Evolutionary conservation across 495 filamentous ascomycete genomes (phyloP).

Genomic region (Neurospora discreta): DNA sequence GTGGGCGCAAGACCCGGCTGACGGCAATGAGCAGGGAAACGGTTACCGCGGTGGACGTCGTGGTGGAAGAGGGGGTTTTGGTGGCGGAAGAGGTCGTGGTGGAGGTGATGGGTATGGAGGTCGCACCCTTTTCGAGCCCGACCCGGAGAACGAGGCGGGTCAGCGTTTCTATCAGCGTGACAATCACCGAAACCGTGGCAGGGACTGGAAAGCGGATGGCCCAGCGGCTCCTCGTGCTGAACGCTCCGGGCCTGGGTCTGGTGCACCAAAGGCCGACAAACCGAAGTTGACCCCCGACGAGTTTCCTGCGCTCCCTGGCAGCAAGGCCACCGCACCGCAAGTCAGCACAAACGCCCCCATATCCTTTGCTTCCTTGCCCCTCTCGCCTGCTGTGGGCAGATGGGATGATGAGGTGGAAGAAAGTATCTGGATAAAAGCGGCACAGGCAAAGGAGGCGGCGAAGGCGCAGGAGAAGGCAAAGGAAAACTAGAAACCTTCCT

Average conservation of each 20-base stretch:
- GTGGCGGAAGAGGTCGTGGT: slow-evolving; percentile 11
- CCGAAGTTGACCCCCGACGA: slow-evolving; percentile 19
- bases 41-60: slow-evolving; percentile 13
- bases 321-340: not conserved
- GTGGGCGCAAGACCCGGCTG: slow-evolving; percentile 1
- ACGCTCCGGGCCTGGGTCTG: slow-evolving; percentile 1
- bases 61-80: slow-evolving; percentile 13
- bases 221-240: not conserved
- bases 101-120: slow-evolving; percentile 6
- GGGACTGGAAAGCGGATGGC: not conserved
- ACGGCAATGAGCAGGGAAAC: slow-evolving; percentile 11
- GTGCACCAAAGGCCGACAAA: slow-evolving; percentile 10
- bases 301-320: slow-evolving; percentile 31
- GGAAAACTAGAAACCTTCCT: not conserved
- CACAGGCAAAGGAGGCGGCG: not conserved
- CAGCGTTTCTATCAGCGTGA: not conserved
- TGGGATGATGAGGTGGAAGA: slow-evolving; percentile 38
- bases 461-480: not conserved
- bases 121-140: not conserved
- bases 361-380: slow-evolving; percentile 2
- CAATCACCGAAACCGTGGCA: not conserved
- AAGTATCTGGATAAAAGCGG: not conserved
- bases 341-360: not conserved
- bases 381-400: slow-evolving; percentile 26
- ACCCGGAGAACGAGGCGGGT: not conserved